Conservation (phyloP, 441 rosid genomes). For the Raphanus hybrid region DNA sequence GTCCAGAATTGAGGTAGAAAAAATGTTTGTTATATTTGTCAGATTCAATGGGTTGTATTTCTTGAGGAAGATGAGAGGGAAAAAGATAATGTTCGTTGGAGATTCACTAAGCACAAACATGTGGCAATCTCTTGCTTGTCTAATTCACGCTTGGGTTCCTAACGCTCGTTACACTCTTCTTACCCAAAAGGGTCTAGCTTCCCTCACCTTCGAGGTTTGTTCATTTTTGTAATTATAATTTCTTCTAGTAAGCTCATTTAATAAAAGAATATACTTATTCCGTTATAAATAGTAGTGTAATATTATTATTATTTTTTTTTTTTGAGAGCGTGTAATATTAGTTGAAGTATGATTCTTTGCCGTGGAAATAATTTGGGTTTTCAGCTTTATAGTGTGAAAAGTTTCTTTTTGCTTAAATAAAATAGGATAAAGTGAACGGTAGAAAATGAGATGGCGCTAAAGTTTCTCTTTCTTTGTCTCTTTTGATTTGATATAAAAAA, state of each 20-base stretch:
- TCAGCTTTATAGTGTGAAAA: constrained; percentile 27
- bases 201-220: constrained; percentile 60
- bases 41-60: constrained; percentile 74
- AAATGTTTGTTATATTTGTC: neutral
- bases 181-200: constrained; percentile 51
- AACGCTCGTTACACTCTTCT: constrained; percentile 50
- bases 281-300: neutral
- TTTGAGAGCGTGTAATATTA: constrained; percentile 12
- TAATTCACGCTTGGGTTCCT: constrained; percentile 62
- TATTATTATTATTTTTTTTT: no score
- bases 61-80: constrained; percentile 68
- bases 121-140: constrained; percentile 67
- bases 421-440: constrained; percentile 16
- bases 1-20: no score
- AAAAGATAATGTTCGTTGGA: constrained; percentile 84
- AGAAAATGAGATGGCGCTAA: constrained; percentile 13
- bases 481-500: constrained; percentile 35
- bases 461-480: constrained; percentile 28
- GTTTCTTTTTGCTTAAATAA: neutral
- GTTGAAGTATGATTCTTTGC: neutral
- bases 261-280: neutral
- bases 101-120: constrained; percentile 74
- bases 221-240: neutral
- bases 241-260: neutral
- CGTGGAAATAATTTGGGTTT: constrained; percentile 2